phyloP scores from a whole-genome alignment of 345 rosid genomes.

The Bruguiera parviflora region DNA sequence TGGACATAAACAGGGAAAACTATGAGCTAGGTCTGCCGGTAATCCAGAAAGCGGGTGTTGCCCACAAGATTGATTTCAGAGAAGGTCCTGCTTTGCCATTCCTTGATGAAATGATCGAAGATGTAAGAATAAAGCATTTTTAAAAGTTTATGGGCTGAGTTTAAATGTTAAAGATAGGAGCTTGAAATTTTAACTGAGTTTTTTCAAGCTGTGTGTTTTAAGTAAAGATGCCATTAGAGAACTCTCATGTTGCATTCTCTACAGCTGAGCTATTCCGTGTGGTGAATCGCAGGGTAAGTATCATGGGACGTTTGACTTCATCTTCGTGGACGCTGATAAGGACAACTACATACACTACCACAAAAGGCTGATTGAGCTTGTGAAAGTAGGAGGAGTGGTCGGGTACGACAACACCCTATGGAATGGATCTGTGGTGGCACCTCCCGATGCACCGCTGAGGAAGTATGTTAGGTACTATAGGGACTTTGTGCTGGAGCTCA shows the following conservation, averaged over 20 bases:
- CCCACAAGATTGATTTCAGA: conserved; percentile 87
- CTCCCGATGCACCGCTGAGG: conserved; percentile 80
- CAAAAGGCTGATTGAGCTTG: conserved; percentile 72
- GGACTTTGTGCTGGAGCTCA: conserved; percentile 91
- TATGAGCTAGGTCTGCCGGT: conserved; percentile 88
- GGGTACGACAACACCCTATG: conserved; percentile 99
- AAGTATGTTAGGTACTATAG: conserved; percentile 85
- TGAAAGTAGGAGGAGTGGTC: conserved; percentile 84
- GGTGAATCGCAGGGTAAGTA: conserved; percentile 53
- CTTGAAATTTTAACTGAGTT: no score
- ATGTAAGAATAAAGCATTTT: conserved; percentile 45
- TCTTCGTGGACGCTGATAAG: conserved; percentile 98
- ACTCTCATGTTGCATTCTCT: no score
- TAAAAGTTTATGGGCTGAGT: not conserved
- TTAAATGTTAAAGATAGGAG: no score
- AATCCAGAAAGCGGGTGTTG: conserved; percentile 93
- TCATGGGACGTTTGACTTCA: conserved; percentile 81
- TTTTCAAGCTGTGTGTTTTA: no score
- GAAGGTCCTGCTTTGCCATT: conserved; percentile 98
- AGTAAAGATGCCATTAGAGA: no score
- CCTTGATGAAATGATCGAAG: conserved; percentile 76
- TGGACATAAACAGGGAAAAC: conserved; percentile 94
- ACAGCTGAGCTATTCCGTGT: not conserved
- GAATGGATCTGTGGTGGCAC: conserved; percentile 96
- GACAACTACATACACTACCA: conserved; percentile 97